Conservation (phyloP, 2,329 filamentous ascomycete genomes). For the Rutstroemia sp. region DNA sequence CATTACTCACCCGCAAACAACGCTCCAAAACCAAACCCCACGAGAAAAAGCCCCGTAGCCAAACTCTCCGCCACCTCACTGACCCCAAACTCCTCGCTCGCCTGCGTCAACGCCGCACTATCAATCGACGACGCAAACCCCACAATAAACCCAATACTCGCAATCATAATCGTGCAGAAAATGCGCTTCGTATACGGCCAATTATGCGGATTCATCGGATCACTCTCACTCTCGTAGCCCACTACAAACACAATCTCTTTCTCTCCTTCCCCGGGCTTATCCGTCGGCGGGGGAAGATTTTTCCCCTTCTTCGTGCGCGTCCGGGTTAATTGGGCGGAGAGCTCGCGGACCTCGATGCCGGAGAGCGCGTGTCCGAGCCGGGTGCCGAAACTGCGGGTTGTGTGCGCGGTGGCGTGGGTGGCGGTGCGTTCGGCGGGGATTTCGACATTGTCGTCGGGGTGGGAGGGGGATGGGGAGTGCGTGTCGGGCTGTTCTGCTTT, state of each 20-base stretch:
- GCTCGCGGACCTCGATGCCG: not conserved
- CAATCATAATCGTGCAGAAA: not conserved
- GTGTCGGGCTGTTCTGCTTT: not conserved
- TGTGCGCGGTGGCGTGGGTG: not conserved
- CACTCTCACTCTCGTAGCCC: not conserved
- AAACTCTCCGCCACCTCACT: slow-evolving; percentile 43
- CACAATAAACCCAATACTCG: slow-evolving; percentile 34
- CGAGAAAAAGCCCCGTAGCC: slow-evolving; percentile 35
- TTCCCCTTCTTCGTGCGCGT: not conserved
- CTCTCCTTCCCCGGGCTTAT: not conserved
- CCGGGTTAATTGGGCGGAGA: not conserved
- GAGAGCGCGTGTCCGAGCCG: not conserved
- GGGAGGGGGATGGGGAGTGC: not conserved
- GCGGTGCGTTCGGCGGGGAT: not conserved
- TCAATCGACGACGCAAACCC: slow-evolving; percentile 46
- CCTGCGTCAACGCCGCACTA: slow-evolving; percentile 39
- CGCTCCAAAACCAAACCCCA: slow-evolving; percentile 31
- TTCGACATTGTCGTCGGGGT: not conserved
- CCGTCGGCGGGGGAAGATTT: too few relatives aligned
- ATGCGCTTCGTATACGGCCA: not conserved
- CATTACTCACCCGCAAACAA: slow-evolving; percentile 25
- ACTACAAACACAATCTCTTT: not conserved
- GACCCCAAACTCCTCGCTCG: slow-evolving; percentile 39
- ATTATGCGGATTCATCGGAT: not conserved
- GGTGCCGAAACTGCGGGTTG: not conserved